These are phyloP conservation scores for Plasmodium ovale DNA, from an alignment of 169 alveolate species.

Conservation along the genomic window DNA sequence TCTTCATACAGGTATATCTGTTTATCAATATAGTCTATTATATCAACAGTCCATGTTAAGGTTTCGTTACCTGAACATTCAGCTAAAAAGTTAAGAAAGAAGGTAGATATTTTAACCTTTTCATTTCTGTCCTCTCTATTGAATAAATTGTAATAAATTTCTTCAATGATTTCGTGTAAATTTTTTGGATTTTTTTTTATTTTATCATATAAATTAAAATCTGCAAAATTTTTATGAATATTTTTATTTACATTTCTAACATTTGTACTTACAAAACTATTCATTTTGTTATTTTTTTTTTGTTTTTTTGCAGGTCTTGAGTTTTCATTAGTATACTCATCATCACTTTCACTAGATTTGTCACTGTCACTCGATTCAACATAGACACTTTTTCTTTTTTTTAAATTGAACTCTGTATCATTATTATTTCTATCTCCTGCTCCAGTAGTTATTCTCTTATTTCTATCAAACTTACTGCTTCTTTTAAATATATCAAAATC, in stretches of 20 bases:
- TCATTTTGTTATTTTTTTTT: conserved; percentile 7
- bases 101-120: conserved; percentile 66
- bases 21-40: conserved; percentile 74
- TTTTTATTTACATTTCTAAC: not conserved
- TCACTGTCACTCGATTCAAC: conserved; percentile 66
- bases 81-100: conserved; percentile 73
- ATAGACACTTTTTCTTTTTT: conserved; percentile 66
- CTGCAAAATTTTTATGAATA: conserved; percentile 57
- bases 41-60: conserved; percentile 70
- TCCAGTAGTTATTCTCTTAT: conserved; percentile 57
- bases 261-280: not conserved
- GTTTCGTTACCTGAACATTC: conserved; percentile 76
- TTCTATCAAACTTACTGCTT: conserved; percentile 43
- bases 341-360: conserved; percentile 57
- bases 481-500: conserved; percentile 70
- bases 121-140: conserved; percentile 57
- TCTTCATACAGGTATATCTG: conserved; percentile 70
- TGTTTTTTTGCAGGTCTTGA: conserved; percentile 22
- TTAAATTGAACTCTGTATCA: conserved; percentile 16
- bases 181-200: conserved; percentile 62
- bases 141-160: conserved; percentile 62
- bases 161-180: conserved; percentile 72
- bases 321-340: conserved; percentile 48
- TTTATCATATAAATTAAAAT: conserved; percentile 75
- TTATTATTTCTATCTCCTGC: not conserved